Evolutionary conservation across 1,284 basidiomycete species (phyloP), one percentile per base, ranked within the genome.

Genomic region (Cutaneotrichosporon sp.): DNA sequence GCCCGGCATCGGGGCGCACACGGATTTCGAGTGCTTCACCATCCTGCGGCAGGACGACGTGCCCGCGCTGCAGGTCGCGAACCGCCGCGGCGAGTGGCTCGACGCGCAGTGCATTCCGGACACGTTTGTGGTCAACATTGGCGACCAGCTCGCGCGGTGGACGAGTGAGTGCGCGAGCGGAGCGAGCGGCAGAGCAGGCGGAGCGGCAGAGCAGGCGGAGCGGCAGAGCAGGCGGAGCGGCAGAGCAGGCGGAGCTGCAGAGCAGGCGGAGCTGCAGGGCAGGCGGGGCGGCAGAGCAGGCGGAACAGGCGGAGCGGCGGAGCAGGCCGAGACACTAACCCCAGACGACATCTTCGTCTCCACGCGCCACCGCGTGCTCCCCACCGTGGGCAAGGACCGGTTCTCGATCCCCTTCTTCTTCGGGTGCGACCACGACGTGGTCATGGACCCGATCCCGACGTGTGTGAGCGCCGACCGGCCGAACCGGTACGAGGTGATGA

Each of bases 311-410:
- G n/a, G n/a, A n/a, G n/a, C n/a, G n/a, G n/a, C n/a, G n/a, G n/a
- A n/a, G n/a, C n/a, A n/a, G n/a, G n/a, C n/a, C n/a, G n/a, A n/a
- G n/a, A n/a, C 13, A 24, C 51, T 31, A 56, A 24, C 61, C 5
- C 14, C 52, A 92, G 90, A 94, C 74, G 90, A 91, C 71, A 83
- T 92, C 47, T 93, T 93, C 83, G 90, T 89, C 70, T 92, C 89
- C 0, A 94, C 92, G 0, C 77, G 87, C 4, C 92, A 95, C 73
- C 86, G 92, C 42, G 92, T 88, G 0, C 84, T 90, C 61, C 94
- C 94, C 67, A 83, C 84, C 14, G 86, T 86, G 14, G 87, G 88
- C 0, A 76, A 82, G 38, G 84, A 86, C 54, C 85, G 91, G 10
- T 91, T 89, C 54, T 92, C 90, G 0, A 89, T 92, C 24, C 90